Evolutionary conservation across 2,329 filamentous ascomycete genomes (phyloP).

Genomic region (Talaromyces verruculosus): DNA sequence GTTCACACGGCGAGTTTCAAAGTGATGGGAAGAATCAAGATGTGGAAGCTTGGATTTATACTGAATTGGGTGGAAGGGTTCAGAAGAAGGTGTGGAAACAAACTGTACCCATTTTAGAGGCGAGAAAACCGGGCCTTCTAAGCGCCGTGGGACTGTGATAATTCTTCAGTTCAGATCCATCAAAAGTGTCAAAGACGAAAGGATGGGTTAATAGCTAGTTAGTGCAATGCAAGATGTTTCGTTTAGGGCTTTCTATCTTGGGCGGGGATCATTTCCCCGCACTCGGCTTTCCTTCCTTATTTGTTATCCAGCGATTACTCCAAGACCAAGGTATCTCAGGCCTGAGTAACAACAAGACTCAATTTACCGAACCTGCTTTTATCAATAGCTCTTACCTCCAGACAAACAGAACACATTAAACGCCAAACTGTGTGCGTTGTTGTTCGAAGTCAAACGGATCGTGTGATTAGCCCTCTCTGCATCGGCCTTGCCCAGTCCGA

Average conservation of each 20-base stretch:
- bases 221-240: not conserved
- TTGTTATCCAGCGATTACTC: not conserved
- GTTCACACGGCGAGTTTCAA: constrained; percentile 9
- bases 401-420: not conserved
- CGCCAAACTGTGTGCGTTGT: not conserved
- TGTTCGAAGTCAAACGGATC: not conserved
- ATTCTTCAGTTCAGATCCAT: not conserved
- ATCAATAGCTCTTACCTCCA: not conserved
- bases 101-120: constrained; percentile 10
- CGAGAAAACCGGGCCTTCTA: constrained; percentile 8
- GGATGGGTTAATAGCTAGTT: not conserved
- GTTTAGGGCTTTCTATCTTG: not conserved
- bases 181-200: not conserved
- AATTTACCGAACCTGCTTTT: no score
- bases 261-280: not conserved
- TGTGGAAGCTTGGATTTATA: constrained; percentile 17
- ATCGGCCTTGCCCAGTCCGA: not conserved
- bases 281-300: constrained; percentile 3
- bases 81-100: constrained; percentile 16
- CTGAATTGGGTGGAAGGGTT: constrained; percentile 5
- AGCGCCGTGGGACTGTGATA: not conserved
- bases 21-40: constrained; percentile 13
- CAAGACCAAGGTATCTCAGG: not conserved
- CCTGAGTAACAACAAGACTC: not conserved
- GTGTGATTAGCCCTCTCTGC: not conserved